These are phyloP conservation scores for Pseudoscleropodium purum DNA, from an alignment of 225 moss, liverwort and hornwort species.

Conservation along the genomic window DNA sequence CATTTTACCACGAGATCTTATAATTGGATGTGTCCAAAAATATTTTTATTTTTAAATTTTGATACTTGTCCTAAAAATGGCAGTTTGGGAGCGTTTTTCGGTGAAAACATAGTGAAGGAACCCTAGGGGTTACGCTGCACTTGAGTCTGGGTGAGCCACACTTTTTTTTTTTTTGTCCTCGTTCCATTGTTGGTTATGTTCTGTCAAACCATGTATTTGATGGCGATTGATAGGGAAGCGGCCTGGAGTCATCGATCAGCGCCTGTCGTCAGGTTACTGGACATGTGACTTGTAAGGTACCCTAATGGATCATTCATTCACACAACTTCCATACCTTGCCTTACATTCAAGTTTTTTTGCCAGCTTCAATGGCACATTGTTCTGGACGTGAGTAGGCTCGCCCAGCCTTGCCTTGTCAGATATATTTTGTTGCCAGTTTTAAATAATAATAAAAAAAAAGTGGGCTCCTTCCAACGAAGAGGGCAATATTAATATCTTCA, in stretches of 20 bases:
- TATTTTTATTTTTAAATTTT: no score
- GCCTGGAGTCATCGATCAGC: neutral
- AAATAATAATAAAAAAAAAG: no score
- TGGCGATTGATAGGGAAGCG: neutral
- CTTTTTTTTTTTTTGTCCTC: no score
- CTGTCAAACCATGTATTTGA: neutral
- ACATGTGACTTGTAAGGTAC: neutral
- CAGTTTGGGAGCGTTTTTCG: no score
- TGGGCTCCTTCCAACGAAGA: accelerated
- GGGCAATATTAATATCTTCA: neutral
- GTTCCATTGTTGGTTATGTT: neutral
- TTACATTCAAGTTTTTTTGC: neutral
- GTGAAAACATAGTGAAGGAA: no score
- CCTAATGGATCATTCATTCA: neutral
- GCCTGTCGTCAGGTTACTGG: neutral
- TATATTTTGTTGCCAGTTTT: neutral
- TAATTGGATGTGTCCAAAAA: no score
- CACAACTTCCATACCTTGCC: neutral
- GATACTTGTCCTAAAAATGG: no score
- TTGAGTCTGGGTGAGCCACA: no score
- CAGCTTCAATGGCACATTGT: neutral
- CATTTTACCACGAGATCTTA: no score
- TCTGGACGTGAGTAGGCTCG: neutral
- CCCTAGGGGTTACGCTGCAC: neutral
- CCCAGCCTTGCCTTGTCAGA: neutral